Evolutionary conservation across 495 filamentous ascomycete genomes (phyloP).

Genomic region (Choiromyces venosus): DNA sequence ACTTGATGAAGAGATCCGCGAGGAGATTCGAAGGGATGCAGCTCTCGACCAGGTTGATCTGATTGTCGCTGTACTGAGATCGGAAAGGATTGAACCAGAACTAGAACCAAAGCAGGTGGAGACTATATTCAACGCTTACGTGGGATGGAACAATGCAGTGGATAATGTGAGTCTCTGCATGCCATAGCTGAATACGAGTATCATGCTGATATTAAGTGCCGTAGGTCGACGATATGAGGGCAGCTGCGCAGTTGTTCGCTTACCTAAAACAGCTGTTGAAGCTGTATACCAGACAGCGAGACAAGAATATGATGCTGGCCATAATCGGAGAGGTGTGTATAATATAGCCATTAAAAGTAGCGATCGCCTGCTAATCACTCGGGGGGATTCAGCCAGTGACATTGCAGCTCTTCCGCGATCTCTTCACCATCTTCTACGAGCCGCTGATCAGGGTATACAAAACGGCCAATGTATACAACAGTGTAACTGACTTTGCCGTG

Average conservation of each 20-base stretch:
- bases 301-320: slow-evolving; percentile 94
- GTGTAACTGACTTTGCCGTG: slow-evolving; percentile 87
- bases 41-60: slow-evolving; percentile 66
- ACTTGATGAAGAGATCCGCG: slow-evolving; percentile 66
- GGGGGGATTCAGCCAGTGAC: slow-evolving; percentile 60
- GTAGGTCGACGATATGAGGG: slow-evolving; percentile 73
- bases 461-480: slow-evolving; percentile 95
- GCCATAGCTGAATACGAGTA: slow-evolving; percentile 8
- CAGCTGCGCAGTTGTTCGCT: slow-evolving; percentile 84
- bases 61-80: slow-evolving; percentile 72
- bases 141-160: slow-evolving; percentile 93
- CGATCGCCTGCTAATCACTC: slow-evolving; percentile 3
- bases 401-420: slow-evolving; percentile 84
- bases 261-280: slow-evolving; percentile 93
- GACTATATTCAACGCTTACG: slow-evolving; percentile 84
- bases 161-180: slow-evolving; percentile 59
- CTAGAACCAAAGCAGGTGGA: slow-evolving; percentile 68
- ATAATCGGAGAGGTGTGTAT: slow-evolving; percentile 75
- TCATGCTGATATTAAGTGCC: slow-evolving; percentile 25
- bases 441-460: slow-evolving; percentile 95
- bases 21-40: slow-evolving; percentile 67
- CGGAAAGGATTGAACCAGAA: slow-evolving; percentile 63
- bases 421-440: slow-evolving; percentile 99
- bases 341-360: neutral
- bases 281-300: slow-evolving; percentile 80